These are phyloP conservation scores for Pisolithus sp. DNA, from an alignment of 768 basidiomycete genomes.

Conservation along the genomic window DNA sequence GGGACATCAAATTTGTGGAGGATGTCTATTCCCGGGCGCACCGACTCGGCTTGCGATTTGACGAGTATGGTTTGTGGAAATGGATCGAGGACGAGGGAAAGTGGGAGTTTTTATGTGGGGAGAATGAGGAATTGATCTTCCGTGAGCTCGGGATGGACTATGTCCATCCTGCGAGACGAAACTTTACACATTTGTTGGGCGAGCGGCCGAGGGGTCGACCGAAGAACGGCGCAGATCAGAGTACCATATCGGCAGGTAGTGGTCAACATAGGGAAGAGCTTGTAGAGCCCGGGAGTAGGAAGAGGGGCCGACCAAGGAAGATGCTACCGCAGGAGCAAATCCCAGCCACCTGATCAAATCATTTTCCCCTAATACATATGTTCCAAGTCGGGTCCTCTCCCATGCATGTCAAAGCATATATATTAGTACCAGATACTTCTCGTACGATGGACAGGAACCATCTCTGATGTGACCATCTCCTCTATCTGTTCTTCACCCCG, in stretches of 20 bases:
- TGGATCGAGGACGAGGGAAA: slow-evolving; percentile 38
- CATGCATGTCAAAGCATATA: not conserved
- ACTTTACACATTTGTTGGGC: slow-evolving; percentile 20
- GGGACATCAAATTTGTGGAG: slow-evolving; percentile 44
- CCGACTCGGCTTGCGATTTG: slow-evolving; percentile 42
- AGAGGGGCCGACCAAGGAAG: not conserved
- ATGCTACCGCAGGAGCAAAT: not conserved
- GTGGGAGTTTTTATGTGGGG: slow-evolving; percentile 41
- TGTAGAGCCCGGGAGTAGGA: not conserved
- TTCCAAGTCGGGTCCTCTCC: not conserved
- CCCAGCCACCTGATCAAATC: not conserved
- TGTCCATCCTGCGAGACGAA: slow-evolving; percentile 33
- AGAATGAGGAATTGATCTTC: slow-evolving; percentile 42
- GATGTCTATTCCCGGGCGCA: slow-evolving; percentile 38
- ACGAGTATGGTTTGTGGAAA: slow-evolving; percentile 61
- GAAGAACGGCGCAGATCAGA: slow-evolving; percentile 5
- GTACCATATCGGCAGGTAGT: not conserved
- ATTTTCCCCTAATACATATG: too few species aligned
- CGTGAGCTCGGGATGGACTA: slow-evolving; percentile 38
- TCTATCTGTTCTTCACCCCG: slow-evolving; percentile 51
- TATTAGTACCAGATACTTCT: slow-evolving; percentile 80
- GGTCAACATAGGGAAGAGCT: not conserved
- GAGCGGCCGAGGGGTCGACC: slow-evolving; percentile 3
- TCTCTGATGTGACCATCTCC: slow-evolving; percentile 47
- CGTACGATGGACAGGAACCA: slow-evolving; percentile 71